phyloP scores from a whole-genome alignment of 768 basidiomycete species.

The Gyrodon lividus region DNA sequence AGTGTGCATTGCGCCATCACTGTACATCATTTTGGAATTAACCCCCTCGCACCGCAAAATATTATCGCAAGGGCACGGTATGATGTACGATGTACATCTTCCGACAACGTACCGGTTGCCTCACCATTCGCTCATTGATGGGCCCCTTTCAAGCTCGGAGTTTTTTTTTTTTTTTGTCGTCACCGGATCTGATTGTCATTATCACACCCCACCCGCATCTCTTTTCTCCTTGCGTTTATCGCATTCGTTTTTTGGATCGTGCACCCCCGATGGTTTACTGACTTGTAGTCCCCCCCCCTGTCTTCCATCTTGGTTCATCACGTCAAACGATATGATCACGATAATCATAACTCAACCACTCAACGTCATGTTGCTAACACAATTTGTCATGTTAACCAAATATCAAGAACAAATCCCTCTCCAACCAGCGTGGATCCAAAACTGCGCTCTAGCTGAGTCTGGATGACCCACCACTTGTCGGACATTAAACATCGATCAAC shows the following conservation, averaged over 20 bases:
- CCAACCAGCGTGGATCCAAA: neutral
- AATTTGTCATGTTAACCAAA: neutral
- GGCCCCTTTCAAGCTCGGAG: no score
- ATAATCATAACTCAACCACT: constrained; percentile 1
- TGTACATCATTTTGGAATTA: neutral
- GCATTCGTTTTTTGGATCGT: neutral
- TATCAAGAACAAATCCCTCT: neutral
- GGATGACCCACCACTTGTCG: constrained; percentile 6
- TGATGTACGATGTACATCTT: neutral
- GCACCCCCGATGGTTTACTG: neutral
- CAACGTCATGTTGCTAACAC: neutral
- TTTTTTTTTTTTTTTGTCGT: no score
- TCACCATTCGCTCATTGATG: neutral
- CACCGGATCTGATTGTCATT: neutral
- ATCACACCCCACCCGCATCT: neutral
- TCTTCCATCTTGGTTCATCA: constrained; percentile 16
- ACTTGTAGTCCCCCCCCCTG: constrained; percentile 4
- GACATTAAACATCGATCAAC: constrained; percentile 22
- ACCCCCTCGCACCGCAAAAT: neutral
- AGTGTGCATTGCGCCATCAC: neutral
- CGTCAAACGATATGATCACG: constrained; percentile 8
- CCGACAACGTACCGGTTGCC: neutral
- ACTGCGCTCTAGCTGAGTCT: neutral
- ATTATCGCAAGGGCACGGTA: neutral
- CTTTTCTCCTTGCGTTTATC: neutral